Conservation (phyloP, 129 eudicot species). For the Heracleum sosnowskyi region DNA sequence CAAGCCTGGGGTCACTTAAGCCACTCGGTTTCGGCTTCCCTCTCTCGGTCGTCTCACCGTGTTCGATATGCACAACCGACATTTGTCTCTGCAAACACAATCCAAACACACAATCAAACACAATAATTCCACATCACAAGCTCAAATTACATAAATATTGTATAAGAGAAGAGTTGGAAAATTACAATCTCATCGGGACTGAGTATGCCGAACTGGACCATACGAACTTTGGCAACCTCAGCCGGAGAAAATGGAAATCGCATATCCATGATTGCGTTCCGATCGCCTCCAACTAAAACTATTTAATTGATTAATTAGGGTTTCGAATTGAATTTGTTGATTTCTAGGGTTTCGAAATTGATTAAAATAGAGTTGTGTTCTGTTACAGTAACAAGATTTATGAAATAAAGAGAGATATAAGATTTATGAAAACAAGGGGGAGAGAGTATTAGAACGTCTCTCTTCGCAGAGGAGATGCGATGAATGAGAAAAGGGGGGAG, state of each 20-base stretch:
- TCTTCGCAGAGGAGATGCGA: no score
- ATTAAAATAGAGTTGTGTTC: no score
- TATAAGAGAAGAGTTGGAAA: conserved; percentile 2
- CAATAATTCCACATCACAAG: background rate
- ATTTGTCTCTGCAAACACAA: conserved; percentile 71
- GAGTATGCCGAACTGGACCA: conserved; percentile 90
- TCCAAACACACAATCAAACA: background rate
- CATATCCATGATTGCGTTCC: conserved; percentile 45
- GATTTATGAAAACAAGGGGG: no score
- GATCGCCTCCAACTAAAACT: conserved; percentile 18
- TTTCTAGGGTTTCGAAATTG: no score
- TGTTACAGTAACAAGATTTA: no score
- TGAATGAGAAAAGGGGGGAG: no score
- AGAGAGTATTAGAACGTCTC: no score
- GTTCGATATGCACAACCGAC: conserved; percentile 94
- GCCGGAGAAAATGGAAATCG: conserved; percentile 95
- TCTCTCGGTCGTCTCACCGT: conserved; percentile 82
- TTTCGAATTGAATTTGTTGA: background rate
- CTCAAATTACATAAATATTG: no score
- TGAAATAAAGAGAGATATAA: no score
- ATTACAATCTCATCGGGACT: conserved; percentile 98
- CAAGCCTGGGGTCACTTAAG: conserved; percentile 81
- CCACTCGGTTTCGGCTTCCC: conserved; percentile 94
- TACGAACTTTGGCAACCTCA: conserved; percentile 82
- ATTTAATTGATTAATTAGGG: background rate